These are phyloP conservation scores for Mortierella sp. DNA, from an alignment of 371 early-diverging fungal species.

Conservation along the genomic window DNA sequence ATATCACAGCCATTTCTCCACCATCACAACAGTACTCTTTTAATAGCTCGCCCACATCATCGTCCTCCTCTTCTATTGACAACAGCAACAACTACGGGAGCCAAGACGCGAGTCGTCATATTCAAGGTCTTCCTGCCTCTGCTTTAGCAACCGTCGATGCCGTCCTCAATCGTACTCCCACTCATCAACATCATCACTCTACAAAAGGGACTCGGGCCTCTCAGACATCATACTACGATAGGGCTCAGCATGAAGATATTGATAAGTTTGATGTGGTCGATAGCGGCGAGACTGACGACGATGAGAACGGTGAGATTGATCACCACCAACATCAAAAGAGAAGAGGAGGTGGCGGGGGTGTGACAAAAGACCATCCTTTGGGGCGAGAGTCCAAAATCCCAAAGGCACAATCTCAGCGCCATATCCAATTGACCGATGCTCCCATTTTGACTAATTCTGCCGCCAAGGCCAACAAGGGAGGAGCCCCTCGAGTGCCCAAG, in stretches of 20 bases:
- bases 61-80: constrained; percentile 2
- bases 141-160: constrained; percentile 15
- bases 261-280: background rate
- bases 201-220: too few species aligned
- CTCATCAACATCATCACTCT: background rate
- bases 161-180: background rate
- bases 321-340: background rate
- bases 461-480: background rate
- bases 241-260: background rate
- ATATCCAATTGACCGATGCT: background rate
- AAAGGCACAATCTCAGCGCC: background rate
- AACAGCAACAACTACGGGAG: background rate
- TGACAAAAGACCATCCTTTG: background rate
- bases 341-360: background rate
- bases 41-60: background rate
- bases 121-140: constrained; percentile 17
- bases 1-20: background rate
- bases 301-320: background rate
- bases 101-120: background rate
- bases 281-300: background rate
- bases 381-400: background rate
- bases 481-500: background rate
- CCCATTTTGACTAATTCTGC: background rate
- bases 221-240: background rate
- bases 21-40: background rate